These are phyloP conservation scores for Fraxinus pennsylvanica DNA, from an alignment of 257 asterid genomes.

Conservation along the genomic window DNA sequence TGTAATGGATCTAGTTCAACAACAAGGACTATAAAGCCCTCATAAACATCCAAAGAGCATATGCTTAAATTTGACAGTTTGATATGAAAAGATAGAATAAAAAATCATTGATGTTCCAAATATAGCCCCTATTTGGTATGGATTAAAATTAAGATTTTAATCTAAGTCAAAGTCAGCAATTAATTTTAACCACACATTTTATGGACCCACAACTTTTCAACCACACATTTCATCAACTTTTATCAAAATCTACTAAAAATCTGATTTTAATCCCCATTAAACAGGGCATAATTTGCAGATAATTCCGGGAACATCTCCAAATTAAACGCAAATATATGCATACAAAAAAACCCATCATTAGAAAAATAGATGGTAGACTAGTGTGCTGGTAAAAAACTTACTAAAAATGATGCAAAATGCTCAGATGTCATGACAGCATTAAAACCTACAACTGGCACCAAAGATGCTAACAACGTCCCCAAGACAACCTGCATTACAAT, in stretches of 20 bases:
- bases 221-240: no score
- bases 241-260: no score
- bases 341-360: neutral
- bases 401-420: constrained; percentile 95
- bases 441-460: constrained; percentile 98
- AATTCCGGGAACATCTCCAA: neutral
- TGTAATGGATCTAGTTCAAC: neutral
- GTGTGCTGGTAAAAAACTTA: constrained; percentile 36
- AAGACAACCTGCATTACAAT: constrained; percentile 66
- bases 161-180: no score
- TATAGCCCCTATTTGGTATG: neutral
- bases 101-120: neutral
- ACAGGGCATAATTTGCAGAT: neutral
- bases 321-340: neutral
- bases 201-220: no score
- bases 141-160: no score
- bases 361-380: neutral
- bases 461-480: constrained; percentile 87
- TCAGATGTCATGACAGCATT: constrained; percentile 99
- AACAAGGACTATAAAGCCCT: neutral
- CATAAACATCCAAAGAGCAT: neutral
- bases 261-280: no score
- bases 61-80: neutral
- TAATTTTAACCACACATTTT: no score
- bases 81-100: neutral